Base-by-base conservation (phyloP, 805 yeast species). In the Candida caryicola region DNA sequence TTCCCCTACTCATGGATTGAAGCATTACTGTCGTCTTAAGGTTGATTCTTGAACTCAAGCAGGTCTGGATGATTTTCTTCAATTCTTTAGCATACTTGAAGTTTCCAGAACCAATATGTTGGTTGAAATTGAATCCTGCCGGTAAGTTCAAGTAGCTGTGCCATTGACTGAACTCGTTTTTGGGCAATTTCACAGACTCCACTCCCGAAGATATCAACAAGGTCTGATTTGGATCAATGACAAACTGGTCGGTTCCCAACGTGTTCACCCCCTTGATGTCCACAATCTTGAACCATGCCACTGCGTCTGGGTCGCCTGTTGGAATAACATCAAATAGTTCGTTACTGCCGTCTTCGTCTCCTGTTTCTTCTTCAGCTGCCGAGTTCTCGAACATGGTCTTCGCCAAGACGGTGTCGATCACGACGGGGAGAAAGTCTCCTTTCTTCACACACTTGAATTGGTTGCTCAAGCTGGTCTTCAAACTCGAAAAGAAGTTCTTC, bases 271-370 rank as follows among this genome's bases (percentile, higher is more conserved):
- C 73, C 4, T 64, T 52, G 3, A 81, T 64, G 5, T 75, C 82
- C 2, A 76, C 69, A 2, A 91, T 75, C 47, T 76, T 77, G 60
- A 89, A 91, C 96, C 96, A 91, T 0, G 89, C 95, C 14, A 90
- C 74, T 0, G 77, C 67, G 54, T 89, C 87, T 1, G 85, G 79
- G 16, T 69, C 70, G 0, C 86, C 87, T 2, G 65, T 59, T 0
- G 89, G 88, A 2, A 77, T 60, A 3, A 70, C 62, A 2, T 58
- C 57, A 2, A 76, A 60, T 3, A 69, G 61, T 1, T 58, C 57
- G 5, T 19, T 34, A 6, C 33, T 34, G 1, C 39, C 41, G 5
- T 47, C 53, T 7, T 47, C 55, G 4, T 47, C 47, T 9, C 40
- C 50, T 2, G 43, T 54, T 1, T 57, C 59, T 47, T 55, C 68